Conservation (phyloP, 1,284 basidiomycete genomes). For the Tetrapyrgos nigripes region DNA sequence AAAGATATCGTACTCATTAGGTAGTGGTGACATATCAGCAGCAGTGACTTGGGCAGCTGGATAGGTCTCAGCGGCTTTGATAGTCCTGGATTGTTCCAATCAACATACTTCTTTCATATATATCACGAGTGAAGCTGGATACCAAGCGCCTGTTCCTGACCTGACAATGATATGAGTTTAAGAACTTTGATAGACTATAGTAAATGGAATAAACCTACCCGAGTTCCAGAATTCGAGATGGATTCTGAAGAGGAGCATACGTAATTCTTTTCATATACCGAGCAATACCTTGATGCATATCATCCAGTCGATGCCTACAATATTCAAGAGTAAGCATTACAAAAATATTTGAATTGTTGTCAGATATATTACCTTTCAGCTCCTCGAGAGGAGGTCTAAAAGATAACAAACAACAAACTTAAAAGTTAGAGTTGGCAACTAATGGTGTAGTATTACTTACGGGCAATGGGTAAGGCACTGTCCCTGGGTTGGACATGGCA, state of each 20-base stretch:
- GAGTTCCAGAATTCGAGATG: constrained; percentile 8
- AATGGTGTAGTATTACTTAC: background rate
- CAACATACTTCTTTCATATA: background rate
- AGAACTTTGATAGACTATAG: background rate
- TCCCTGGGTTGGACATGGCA: too few species aligned
- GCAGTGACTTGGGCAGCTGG: constrained; percentile 6
- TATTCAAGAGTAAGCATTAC: background rate
- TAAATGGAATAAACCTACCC: background rate
- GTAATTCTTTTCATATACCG: constrained; percentile 7
- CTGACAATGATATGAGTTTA: background rate
- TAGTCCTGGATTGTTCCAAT: background rate
- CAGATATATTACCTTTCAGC: constrained; percentile 9
- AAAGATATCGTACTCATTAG: background rate
- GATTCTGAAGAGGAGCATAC: constrained; percentile 3
- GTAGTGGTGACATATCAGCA: constrained; percentile 9
- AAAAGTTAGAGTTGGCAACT: background rate
- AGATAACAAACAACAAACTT: too few species aligned
- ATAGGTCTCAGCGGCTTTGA: constrained; percentile 4
- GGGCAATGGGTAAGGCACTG: constrained; percentile 5
- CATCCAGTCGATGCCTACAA: constrained; percentile 8
- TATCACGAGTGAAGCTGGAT: background rate
- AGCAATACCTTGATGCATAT: constrained; percentile 10
- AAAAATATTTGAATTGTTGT: too few species aligned
- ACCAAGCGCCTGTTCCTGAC: constrained; percentile 12
- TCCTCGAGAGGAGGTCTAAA: constrained; percentile 10